Percentiles rank a stretch among this genome's conserved stretches.
Evolutionary conservation across 1,284 basidiomycete species (phyloP).

Genomic region (Pyrrhoderma noxium): DNA sequence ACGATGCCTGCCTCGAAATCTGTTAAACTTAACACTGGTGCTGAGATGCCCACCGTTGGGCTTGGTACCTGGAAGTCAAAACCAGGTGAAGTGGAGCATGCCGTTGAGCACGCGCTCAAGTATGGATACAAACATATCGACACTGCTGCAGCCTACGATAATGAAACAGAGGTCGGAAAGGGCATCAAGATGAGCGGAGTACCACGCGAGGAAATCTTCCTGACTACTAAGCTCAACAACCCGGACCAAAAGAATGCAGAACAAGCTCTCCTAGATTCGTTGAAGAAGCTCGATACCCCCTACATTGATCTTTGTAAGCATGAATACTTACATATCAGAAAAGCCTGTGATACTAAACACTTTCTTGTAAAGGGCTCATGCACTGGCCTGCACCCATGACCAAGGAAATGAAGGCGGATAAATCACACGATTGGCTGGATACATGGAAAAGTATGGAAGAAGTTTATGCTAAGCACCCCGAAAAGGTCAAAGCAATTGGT

Average conservation of each 20-base stretch:
- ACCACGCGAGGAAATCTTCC: constrained; percentile 60
- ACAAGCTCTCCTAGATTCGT: constrained; percentile 63
- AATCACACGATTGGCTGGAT: constrained; percentile 54
- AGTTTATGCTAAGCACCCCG: constrained; percentile 51
- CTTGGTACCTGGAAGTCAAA: constrained; percentile 76
- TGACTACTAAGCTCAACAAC: constrained; percentile 76
- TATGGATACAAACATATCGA: constrained; percentile 74
- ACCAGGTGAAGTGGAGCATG: constrained; percentile 40
- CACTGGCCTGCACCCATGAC: constrained; percentile 71
- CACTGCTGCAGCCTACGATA: constrained; percentile 46
- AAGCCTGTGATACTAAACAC: not conserved
- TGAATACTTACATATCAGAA: constrained; percentile 3
- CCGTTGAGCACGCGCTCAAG: constrained; percentile 67
- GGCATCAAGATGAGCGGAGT: constrained; percentile 71
- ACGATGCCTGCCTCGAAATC: constrained; percentile 39
- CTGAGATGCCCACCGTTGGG: constrained; percentile 67
- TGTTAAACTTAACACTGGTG: constrained; percentile 67
- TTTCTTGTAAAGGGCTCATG: constrained; percentile 52
- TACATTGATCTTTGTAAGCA: constrained; percentile 61
- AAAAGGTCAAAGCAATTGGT: constrained; percentile 72
- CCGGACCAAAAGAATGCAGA: constrained; percentile 55
- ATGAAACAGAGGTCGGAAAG: constrained; percentile 68
- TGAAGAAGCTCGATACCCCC: constrained; percentile 60
- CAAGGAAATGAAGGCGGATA: constrained; percentile 41
- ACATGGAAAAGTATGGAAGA: constrained; percentile 79